Evolutionary conservation across 192 early-diverging fungal genomes (phyloP), one percentile per base, ranked within the genome.

Genomic region (Umbelopsis vinacea): DNA sequence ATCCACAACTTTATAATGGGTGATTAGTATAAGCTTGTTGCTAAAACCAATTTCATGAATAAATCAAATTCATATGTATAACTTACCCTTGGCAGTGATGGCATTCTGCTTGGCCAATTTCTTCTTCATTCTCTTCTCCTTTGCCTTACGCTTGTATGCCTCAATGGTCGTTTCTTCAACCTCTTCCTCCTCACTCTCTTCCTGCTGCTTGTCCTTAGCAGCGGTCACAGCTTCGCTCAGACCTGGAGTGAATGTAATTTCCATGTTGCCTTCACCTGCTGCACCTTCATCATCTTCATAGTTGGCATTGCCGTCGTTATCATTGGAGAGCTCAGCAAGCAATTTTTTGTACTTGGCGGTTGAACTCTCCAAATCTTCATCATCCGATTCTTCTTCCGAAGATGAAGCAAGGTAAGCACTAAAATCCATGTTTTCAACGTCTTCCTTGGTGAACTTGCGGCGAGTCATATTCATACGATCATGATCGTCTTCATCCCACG

Each of bases 161-260:
- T 96, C 92, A 70, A 98, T 93, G 2, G 95, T 90, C 0, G 91
- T 96, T 74, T 97, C 95, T 52, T 94, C 86, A 71, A 91, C 84
- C 29, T 52, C 47, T 15, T 66, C 68, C 14, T 69, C 35, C 1
- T 57, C 46, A 19, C 67, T 66, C 43, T 84, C 76, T 46, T 79
- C 68, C 46, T 79, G 74, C 70, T 85, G 89, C 71, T 86, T 84
- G 38, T 85, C 82, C 60, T 91, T 71, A 40, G 84, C 69, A 7
- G 85, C 83, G 1, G 86, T 86, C 0, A 85, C 86, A 26, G 80
- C 83, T 75, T 94, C 92, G 71, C 89, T 94, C 48, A 98, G 78
- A 33, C 95, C 97, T 29, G 97, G 95, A 17, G 92, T 87, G 74
- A 99, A 99, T 14, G 96, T 96, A 68, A 99, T 97, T 79, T 99